Conservation (phyloP, 306 rosid genomes). For the Rosa lucieae region DNA sequence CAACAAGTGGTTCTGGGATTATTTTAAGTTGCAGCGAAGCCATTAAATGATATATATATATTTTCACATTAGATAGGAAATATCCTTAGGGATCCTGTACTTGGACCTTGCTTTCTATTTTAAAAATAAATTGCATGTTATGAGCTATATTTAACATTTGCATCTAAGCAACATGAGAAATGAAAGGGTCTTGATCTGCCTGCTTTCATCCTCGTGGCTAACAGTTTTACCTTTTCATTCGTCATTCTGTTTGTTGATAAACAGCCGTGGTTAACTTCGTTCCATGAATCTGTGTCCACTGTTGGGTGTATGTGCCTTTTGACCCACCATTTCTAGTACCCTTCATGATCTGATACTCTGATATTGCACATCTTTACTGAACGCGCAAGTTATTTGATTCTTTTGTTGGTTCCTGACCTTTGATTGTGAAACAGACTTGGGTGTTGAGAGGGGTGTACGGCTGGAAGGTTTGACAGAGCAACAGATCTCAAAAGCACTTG, state of each 20-base stretch:
- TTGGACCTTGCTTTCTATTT: not conserved
- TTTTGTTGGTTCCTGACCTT: slow-evolving; percentile 9
- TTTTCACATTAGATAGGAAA: not conserved
- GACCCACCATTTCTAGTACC: not conserved
- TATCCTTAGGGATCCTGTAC: not conserved
- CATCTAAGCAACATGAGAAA: slow-evolving; percentile 1
- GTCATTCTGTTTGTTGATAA: not conserved
- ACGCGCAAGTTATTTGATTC: not conserved
- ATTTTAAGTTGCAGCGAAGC: not conserved
- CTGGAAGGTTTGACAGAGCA: slow-evolving; percentile 82
- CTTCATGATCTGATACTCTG: not conserved
- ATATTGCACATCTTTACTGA: not conserved
- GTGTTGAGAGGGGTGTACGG: slow-evolving; percentile 77
- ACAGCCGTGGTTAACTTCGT: not conserved
- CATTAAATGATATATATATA: not conserved
- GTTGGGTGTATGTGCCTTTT: not conserved
- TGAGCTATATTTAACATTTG: not conserved
- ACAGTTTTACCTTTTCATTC: not conserved
- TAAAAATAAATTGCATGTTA: not conserved
- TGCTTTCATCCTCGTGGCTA: not conserved
- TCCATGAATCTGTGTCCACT: not conserved
- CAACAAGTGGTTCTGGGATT: not conserved
- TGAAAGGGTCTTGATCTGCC: not conserved
- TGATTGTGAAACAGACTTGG: slow-evolving; percentile 57
- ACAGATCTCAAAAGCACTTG: slow-evolving; percentile 79